Conservation (phyloP, 495 filamentous ascomycete species). For the Talaromyces thailandensis region DNA sequence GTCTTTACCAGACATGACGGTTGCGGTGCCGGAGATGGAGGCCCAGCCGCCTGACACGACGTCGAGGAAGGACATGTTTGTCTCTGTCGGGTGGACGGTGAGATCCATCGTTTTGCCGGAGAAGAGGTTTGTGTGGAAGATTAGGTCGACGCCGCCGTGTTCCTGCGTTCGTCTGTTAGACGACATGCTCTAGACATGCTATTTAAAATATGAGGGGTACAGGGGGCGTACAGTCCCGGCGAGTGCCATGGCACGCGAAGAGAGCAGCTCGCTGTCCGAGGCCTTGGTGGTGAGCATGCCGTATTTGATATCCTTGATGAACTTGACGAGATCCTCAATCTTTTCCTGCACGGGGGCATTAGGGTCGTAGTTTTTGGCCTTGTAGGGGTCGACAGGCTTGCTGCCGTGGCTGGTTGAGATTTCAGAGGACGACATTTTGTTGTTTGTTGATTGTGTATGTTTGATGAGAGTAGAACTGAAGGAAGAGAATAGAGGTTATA, state of each 20-base stretch:
- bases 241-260: conserved; percentile 82
- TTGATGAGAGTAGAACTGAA: not conserved
- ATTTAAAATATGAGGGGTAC: not conserved
- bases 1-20: conserved; percentile 57
- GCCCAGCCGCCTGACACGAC: conserved; percentile 62
- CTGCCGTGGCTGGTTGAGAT: conserved; percentile 53
- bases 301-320: conserved; percentile 66
- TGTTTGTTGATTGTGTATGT: not conserved
- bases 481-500: not conserved
- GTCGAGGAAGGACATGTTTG: conserved; percentile 84
- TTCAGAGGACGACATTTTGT: conserved; percentile 23
- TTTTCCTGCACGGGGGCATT: conserved; percentile 60
- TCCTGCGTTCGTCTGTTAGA: conserved; percentile 42
- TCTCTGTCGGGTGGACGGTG: conserved; percentile 53
- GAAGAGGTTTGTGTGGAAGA: conserved; percentile 93
- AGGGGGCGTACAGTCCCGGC: conserved; percentile 57
- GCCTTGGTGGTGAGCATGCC: conserved; percentile 67
- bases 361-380: conserved; percentile 52
- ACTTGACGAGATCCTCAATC: conserved; percentile 62
- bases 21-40: conserved; percentile 65
- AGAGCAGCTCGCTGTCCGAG: conserved; percentile 58
- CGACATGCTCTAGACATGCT: not conserved
- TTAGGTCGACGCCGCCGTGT: conserved; percentile 68
- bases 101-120: conserved; percentile 88
- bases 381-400: conserved; percentile 74